These are phyloP conservation scores for Lecanicillium sp. DNA, from an alignment of 2,329 filamentous ascomycete species.

Conservation along the genomic window DNA sequence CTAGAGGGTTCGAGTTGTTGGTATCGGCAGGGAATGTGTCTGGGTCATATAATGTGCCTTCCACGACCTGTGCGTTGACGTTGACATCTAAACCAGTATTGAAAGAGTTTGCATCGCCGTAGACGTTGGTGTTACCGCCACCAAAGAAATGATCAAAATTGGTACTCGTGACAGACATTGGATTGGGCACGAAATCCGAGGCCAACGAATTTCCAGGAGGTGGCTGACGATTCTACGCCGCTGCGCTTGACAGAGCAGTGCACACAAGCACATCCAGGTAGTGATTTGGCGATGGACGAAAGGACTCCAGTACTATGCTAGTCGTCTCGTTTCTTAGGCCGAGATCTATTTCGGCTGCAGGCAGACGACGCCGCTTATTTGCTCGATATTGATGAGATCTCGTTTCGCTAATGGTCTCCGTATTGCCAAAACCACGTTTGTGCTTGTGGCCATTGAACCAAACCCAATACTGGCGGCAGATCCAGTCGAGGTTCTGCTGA, in stretches of 20 bases:
- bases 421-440: neutral
- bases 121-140: neutral
- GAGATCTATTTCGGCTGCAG: too few species aligned
- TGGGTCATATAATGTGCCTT: neutral
- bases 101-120: neutral
- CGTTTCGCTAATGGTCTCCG: neutral
- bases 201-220: too few species aligned
- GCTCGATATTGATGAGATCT: neutral
- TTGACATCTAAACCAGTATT: neutral
- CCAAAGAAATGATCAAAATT: too few species aligned
- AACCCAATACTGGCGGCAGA: neutral
- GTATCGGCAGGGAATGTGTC: too few species aligned
- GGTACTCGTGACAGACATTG: too few species aligned
- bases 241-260: neutral
- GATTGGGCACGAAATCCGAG: too few species aligned
- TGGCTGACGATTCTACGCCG: neutral
- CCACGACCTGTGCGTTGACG: neutral
- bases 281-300: too few species aligned
- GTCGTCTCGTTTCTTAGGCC: too few species aligned
- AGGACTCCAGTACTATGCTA: too few species aligned
- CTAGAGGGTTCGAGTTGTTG: too few species aligned
- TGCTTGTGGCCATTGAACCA: neutral
- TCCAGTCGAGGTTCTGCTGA: neutral
- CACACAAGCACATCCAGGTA: neutral
- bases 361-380: neutral